phyloP scores from a whole-genome alignment of 352 stramenopile species.

The Phytopythium oedochilum region DNA sequence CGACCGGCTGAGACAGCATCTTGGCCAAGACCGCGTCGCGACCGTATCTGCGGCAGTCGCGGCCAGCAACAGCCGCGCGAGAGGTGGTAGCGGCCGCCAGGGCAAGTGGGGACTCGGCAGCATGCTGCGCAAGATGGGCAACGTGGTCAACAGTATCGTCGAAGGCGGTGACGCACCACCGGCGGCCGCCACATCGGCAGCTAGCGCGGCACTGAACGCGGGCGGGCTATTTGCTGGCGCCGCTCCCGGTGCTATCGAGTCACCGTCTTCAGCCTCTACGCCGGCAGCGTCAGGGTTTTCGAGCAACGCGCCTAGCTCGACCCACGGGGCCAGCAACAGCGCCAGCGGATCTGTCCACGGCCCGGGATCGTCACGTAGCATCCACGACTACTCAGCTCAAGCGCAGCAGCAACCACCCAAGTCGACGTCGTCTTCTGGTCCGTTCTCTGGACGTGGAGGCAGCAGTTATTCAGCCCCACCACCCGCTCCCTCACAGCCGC shows the following conservation, averaged over 20 bases:
- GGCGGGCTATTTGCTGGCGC: slow-evolving; percentile 29
- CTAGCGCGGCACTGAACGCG: slow-evolving; percentile 3
- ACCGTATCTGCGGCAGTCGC: slow-evolving; percentile 39
- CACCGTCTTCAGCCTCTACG: not conserved
- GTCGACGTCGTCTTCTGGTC: slow-evolving; percentile 17
- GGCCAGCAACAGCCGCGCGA: slow-evolving; percentile 13
- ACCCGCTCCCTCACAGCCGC: not conserved
- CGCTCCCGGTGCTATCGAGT: slow-evolving; percentile 10
- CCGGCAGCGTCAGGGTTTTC: not conserved
- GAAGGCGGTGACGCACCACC: slow-evolving; percentile 55
- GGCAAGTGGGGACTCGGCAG: slow-evolving; percentile 79
- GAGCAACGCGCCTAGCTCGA: not conserved
- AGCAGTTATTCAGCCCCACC: not conserved
- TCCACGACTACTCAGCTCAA: slow-evolving; percentile 3
- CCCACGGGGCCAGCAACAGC: not conserved
- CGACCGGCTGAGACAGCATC: slow-evolving; percentile 79
- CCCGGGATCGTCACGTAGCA: slow-evolving; percentile 1
- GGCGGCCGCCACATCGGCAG: slow-evolving; percentile 5
- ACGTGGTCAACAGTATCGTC: slow-evolving; percentile 84
- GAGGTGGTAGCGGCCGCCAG: slow-evolving; percentile 31
- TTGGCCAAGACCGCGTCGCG: slow-evolving; percentile 71
- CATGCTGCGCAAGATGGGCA: slow-evolving; percentile 82
- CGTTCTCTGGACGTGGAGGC: slow-evolving; percentile 21
- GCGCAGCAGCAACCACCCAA: slow-evolving; percentile 7
- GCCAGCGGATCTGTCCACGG: not conserved